These are phyloP conservation scores for Trichoderma orchidacearum DNA, from an alignment of 495 filamentous ascomycete species.

Conservation along the genomic window DNA sequence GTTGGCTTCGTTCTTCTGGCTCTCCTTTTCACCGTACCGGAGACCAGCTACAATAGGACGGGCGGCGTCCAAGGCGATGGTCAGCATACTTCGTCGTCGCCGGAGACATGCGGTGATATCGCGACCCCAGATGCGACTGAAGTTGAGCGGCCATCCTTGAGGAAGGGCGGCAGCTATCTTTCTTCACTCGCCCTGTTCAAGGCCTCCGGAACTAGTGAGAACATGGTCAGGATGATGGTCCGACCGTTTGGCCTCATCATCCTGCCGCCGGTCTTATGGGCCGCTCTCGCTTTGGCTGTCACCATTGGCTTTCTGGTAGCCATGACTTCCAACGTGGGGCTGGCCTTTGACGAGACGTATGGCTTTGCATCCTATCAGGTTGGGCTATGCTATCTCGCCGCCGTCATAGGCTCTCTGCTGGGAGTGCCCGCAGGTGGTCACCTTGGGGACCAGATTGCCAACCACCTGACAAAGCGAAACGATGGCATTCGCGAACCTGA, in stretches of 20 bases:
- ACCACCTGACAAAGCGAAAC: conserved; percentile 36
- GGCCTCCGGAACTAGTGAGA: conserved; percentile 26
- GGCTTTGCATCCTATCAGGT: conserved; percentile 32
- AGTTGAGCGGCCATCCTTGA: conserved; percentile 1
- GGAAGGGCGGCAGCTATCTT: conserved; percentile 15
- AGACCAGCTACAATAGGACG: conserved; percentile 29
- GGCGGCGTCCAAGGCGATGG: neutral
- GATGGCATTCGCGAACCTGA: conserved; percentile 40
- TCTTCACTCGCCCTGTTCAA: conserved; percentile 23
- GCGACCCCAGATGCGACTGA: neutral
- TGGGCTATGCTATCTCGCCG: conserved; percentile 34
- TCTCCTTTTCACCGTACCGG: conserved; percentile 38
- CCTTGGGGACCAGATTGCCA: conserved; percentile 35
- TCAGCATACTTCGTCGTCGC: neutral
- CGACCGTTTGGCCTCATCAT: conserved; percentile 32
- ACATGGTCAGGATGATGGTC: conserved; percentile 28
- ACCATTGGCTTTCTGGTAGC: conserved; percentile 42
- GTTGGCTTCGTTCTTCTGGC: conserved; percentile 29
- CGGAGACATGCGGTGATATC: neutral
- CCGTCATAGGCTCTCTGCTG: conserved; percentile 32
- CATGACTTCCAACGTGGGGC: conserved; percentile 34
- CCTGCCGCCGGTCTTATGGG: conserved; percentile 38
- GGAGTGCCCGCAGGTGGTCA: conserved; percentile 36
- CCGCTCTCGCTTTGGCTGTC: conserved; percentile 30
- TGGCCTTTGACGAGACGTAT: conserved; percentile 30